Base-by-base conservation (phyloP, 768 basidiomycete genomes). In the Mycena indigotica region DNA sequence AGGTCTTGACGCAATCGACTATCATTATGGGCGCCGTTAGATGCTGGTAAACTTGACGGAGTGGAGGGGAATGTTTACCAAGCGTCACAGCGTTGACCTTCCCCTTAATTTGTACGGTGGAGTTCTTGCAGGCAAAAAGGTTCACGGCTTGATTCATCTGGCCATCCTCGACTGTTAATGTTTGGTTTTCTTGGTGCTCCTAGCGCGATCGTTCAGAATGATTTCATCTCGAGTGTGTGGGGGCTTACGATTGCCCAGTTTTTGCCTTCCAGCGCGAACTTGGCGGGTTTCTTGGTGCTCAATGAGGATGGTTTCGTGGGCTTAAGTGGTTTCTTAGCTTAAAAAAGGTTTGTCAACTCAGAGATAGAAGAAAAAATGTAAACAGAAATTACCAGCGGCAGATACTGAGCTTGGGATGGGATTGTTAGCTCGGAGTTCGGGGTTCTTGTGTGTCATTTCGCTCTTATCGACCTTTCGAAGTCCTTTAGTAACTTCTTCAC, bases 371-470 rank as follows among this genome's bases (percentile, higher is more conserved):
- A n/a, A n/a, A n/a, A n/a, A n/a, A n/a, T n/a, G n/a, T n/a, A n/a
- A n/a, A n/a, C n/a, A n/a, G n/a, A n/a, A n/a, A n/a, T n/a, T n/a
- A n/a, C n/a, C n/a, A n/a, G n/a, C n/a, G n/a, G n/a, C n/a, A n/a
- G n/a, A n/a, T n/a, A n/a, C n/a, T 13, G 19, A 25, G 1, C 73
- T 67, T 46, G 80, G 75, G 64, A 79, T 75, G 55, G 72, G 65
- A 70, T 79, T 68, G 79, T 86, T 65, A 78, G 91, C 84, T 28
- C 97, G 77, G 32, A 99, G 74, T 10, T 86, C 82, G 0, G 97
- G 96, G 67, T 99, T 98, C 81, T 99, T 98, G 79, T 99, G 97
- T 3, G 95, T 98, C 95, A 96, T 95, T 72, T 98, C 89, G 61
- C 91, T 95, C 78, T 87, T 89, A 69, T 95, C 92, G 26, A 99